Percentiles rank a stretch among this genome's conserved stretches.
Conservation (phyloP, 345 rosid species). For the Streptanthus diversifolius region DNA sequence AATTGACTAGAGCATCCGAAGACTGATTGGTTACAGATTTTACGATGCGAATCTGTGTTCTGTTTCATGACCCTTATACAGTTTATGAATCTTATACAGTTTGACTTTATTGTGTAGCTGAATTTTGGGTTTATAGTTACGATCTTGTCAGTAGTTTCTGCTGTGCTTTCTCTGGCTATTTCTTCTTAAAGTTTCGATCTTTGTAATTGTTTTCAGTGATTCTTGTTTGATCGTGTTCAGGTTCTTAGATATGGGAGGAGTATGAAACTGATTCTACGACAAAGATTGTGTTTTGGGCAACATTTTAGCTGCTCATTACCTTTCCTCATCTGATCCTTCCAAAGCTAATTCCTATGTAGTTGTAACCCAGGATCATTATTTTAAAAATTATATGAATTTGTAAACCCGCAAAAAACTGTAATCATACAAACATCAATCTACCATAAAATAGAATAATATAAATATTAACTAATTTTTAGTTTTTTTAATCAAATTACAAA, state of each 20-base stretch:
- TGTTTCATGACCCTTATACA: neutral
- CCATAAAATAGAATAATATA: no score
- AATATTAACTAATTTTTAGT: no score
- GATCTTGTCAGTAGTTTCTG: no score
- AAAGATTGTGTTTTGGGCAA: slow-evolving; percentile 72
- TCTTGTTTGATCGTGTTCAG: slow-evolving; percentile 32
- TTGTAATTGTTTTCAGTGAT: neutral
- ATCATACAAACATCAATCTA: no score
- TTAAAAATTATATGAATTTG: no score
- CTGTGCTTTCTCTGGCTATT: no score
- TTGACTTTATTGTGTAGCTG: no score
- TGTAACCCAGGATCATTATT: no score
- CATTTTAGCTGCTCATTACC: slow-evolving; percentile 72
- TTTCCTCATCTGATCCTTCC: slow-evolving; percentile 45
- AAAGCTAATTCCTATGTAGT: slow-evolving; percentile 34
- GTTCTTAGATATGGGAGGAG: slow-evolving; percentile 65
- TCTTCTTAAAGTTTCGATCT: slow-evolving; percentile 15
- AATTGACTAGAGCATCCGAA: neutral
- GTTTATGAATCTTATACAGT: no score
- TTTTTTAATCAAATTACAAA: no score
- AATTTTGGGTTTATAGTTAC: no score
- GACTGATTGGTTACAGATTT: neutral
- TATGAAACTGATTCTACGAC: slow-evolving; percentile 58
- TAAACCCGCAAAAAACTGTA: no score
- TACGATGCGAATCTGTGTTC: neutral